Evolutionary conservation across 257 asterid genomes (phyloP).

Genomic region (Solanum appendiculatum): DNA sequence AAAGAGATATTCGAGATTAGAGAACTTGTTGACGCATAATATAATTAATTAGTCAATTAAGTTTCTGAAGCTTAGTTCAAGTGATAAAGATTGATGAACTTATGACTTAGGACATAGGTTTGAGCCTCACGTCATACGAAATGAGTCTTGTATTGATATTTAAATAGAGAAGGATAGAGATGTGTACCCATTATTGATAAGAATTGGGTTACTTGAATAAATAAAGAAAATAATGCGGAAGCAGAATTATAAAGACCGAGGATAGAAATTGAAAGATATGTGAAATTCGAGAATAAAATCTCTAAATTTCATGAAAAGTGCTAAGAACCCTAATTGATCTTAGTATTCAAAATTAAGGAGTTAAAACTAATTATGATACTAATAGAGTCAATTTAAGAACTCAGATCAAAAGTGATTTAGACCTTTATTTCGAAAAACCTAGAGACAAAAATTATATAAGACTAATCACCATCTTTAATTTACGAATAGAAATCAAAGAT

Average conservation of each 20-base stretch:
- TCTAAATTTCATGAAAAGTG: background rate
- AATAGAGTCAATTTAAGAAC: background rate
- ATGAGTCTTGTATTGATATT: background rate
- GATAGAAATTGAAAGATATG: background rate
- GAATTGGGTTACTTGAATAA: too few species aligned
- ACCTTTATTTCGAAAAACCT: too few species aligned
- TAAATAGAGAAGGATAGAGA: background rate
- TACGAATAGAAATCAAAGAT: background rate
- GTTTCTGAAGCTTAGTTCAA: background rate
- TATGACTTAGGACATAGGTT: background rate
- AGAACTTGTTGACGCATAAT: background rate
- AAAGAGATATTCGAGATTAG: too few species aligned
- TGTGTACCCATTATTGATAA: background rate
- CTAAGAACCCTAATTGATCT: background rate
- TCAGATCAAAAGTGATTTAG: background rate
- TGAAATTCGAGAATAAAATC: too few species aligned
- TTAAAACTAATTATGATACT: background rate
- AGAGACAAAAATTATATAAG: background rate
- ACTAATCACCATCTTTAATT: background rate
- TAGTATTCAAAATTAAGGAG: background rate
- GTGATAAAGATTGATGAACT: too few species aligned
- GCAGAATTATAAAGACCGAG: background rate
- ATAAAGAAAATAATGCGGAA: too few species aligned
- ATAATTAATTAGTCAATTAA: too few species aligned
- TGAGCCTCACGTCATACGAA: background rate